These are phyloP conservation scores for Erodium trifolium DNA, from an alignment of 441 rosid species.

Conservation along the genomic window DNA sequence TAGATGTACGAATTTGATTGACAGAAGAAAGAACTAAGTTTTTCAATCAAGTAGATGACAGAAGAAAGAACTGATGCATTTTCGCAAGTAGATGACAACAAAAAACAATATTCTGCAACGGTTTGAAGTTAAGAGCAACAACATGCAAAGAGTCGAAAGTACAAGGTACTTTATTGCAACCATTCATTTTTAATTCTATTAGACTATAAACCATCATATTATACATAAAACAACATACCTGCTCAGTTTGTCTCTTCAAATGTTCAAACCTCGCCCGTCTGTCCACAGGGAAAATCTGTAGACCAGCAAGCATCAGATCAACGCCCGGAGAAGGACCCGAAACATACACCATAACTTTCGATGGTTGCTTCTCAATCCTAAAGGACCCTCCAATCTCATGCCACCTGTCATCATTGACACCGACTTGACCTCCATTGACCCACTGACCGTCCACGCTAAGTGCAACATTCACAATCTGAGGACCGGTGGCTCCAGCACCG, in stretches of 20 bases:
- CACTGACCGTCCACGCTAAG: slow-evolving; percentile 74
- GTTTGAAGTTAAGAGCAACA: too few species aligned
- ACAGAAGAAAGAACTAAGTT: too few species aligned
- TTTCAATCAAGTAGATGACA: too few species aligned
- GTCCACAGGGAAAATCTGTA: slow-evolving; percentile 74
- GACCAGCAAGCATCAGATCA: slow-evolving; percentile 67
- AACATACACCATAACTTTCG: slow-evolving; percentile 61
- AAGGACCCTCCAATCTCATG: slow-evolving; percentile 76
- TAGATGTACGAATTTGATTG: too few species aligned
- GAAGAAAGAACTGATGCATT: too few species aligned
- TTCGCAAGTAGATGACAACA: too few species aligned
- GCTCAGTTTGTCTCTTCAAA: slow-evolving; percentile 49
- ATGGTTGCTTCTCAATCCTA: slow-evolving; percentile 76
- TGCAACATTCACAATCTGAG: slow-evolving; percentile 76
- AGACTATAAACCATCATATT: too few species aligned
- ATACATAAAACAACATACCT: slow-evolving; percentile 31
- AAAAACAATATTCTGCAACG: too few species aligned
- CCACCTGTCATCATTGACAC: slow-evolving; percentile 58
- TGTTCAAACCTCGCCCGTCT: slow-evolving; percentile 49
- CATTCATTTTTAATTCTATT: too few species aligned
- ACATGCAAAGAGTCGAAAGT: too few species aligned
- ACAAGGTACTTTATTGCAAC: too few species aligned
- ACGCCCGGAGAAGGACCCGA: slow-evolving; percentile 79
- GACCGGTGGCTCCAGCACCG: slow-evolving; percentile 41
- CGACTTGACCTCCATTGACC: slow-evolving; percentile 87